Evolutionary conservation across 2,329 filamentous ascomycete species (phyloP), one percentile per base, ranked within the genome.

Genomic region (Penicillium sp.): DNA sequence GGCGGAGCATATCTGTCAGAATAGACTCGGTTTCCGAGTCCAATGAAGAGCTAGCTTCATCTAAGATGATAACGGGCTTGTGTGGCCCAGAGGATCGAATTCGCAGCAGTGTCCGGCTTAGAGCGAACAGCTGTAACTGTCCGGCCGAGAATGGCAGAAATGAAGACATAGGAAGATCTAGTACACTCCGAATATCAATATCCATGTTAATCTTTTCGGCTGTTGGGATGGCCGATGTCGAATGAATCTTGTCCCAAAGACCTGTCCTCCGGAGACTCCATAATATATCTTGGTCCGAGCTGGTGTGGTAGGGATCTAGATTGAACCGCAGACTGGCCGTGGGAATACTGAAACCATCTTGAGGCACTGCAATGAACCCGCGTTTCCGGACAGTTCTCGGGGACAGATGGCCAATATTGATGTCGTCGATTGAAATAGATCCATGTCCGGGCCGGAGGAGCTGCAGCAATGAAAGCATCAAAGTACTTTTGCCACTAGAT

Each of bases 1-100:
- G n/a, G 8, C 29, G 50, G 17, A 53, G 39, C 23, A 55, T 55
- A 31, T 55, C 53, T 15, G n/a, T 31, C 15, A 55, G 17, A 15
- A 55, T 47, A 38, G 33, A 36, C 41, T 58, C 51, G n/a, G 51
- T 55, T 23, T 50, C 33, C 6, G 23, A 31, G 23, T 58, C 56
- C 12, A 58, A 35, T 9, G 52, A 58, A 42, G 56, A 58, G 21
- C 56, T 54, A 5, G 47, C 56, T 50, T 55, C 51, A 41, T 58
- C 56, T 10, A 58, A 35, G 4, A 55, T 51, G 15, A 58, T n/a
- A 15, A 55, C 27, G 8, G 56, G 51, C 47, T 51, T 58, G 13
- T 29, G 43, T 48, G 47, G 17, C 15, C 8, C 19, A 19, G 47
- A 38, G 2, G 35, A 23, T 33, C 36, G 23, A 15, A 43, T 21